Conservation (phyloP, 331 rosid genomes). For the Erythrophleum ivorense region DNA sequence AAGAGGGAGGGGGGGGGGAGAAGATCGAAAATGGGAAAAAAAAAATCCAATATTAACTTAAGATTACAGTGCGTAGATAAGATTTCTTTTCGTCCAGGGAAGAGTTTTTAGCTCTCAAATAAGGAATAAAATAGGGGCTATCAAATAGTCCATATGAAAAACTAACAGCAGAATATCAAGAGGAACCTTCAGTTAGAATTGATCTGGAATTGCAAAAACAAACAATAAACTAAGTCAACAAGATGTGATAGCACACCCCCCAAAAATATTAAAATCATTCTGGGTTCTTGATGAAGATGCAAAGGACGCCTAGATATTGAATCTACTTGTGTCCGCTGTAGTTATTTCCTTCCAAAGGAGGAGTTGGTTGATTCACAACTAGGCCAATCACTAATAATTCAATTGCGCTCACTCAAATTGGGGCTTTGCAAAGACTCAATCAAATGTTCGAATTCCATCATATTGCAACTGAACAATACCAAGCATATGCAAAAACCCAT, state of each 20-base stretch:
- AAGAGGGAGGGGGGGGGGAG: neutral
- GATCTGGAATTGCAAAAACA: constrained; percentile 31
- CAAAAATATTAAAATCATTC: constrained; percentile 28
- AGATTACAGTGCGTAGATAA: neutral
- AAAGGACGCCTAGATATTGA: constrained; percentile 19
- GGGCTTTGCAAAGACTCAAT: constrained; percentile 34
- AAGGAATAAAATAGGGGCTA: neutral
- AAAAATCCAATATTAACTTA: neutral
- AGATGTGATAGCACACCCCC: constrained; percentile 21
- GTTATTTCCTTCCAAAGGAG: constrained; percentile 20
- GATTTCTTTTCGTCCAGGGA: neutral
- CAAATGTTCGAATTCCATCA: constrained; percentile 30
- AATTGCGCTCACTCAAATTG: constrained; percentile 34
- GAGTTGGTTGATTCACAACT: neutral
- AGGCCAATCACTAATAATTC: constrained; percentile 3
- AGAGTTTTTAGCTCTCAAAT: neutral
- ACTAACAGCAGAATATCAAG: neutral
- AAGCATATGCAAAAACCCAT: constrained; percentile 41
- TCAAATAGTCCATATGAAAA: neutral
- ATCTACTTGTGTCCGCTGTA: constrained; percentile 23
- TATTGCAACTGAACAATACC: constrained; percentile 44
- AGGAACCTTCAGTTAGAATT: constrained; percentile 1
- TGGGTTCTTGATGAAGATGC: constrained; percentile 13
- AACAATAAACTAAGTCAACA: constrained; percentile 27
- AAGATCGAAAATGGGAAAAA: neutral